A percentile compares a stretch with the other conserved stretches of the same genome.
These are phyloP conservation scores for Xerocomus nothofagi DNA, from an alignment of 1,284 basidiomycete species.

Conservation along the genomic window DNA sequence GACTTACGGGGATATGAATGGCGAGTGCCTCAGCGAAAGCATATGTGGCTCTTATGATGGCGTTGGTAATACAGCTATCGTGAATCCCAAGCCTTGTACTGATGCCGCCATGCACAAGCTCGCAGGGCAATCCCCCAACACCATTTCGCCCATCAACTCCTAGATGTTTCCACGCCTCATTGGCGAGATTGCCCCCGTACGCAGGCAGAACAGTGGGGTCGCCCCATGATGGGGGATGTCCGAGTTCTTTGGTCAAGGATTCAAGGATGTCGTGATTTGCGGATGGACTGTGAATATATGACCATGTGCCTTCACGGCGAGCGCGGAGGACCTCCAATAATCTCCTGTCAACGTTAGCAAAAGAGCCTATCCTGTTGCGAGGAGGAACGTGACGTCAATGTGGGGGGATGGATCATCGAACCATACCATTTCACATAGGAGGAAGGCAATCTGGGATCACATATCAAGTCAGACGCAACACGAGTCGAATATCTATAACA, in stretches of 20 bases:
- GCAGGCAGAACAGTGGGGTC: slow-evolving; percentile 58
- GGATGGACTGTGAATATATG: slow-evolving; percentile 49
- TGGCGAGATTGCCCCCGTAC: slow-evolving; percentile 53
- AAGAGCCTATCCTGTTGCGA: slow-evolving; percentile 54
- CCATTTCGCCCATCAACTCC: slow-evolving; percentile 50
- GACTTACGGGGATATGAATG: slow-evolving; percentile 67
- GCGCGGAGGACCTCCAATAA: slow-evolving; percentile 54
- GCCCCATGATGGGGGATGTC: slow-evolving; percentile 61
- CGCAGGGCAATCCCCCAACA: slow-evolving; percentile 71
- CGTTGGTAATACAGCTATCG: slow-evolving; percentile 60
- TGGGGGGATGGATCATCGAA: background rate
- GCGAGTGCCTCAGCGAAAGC: slow-evolving; percentile 62
- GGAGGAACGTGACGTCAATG: background rate
- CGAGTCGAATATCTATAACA: background rate
- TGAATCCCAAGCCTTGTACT: slow-evolving; percentile 47
- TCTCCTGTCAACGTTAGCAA: slow-evolving; percentile 66
- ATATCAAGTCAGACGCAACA: slow-evolving; percentile 4
- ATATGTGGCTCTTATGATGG: slow-evolving; percentile 47
- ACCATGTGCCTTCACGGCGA: slow-evolving; percentile 55
- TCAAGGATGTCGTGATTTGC: slow-evolving; percentile 40
- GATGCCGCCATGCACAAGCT: slow-evolving; percentile 62
- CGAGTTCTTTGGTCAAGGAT: slow-evolving; percentile 52
- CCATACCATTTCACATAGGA: slow-evolving; percentile 69
- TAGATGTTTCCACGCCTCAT: slow-evolving; percentile 52
- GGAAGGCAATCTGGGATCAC: slow-evolving; percentile 53